Conservation (phyloP, 2,329 filamentous ascomycete genomes). For the Paraconiothyrium sp. region DNA sequence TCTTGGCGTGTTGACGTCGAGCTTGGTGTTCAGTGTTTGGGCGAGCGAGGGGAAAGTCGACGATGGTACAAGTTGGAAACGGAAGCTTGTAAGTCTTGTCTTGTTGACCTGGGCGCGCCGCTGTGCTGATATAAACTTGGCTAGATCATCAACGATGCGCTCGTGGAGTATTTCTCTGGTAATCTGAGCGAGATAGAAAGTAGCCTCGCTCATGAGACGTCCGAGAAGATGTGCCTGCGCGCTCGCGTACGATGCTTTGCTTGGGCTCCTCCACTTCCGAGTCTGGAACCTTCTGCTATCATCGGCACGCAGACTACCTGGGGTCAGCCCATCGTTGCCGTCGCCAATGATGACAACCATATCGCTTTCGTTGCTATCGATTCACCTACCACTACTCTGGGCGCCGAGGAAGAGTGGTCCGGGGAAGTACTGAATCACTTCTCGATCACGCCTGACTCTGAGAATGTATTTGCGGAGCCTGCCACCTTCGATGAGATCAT, state of each 20-base stretch:
- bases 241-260: slow-evolving; percentile 54
- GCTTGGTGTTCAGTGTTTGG: slow-evolving; percentile 66
- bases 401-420: slow-evolving; percentile 36
- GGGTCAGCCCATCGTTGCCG: slow-evolving; percentile 46
- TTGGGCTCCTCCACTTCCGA: slow-evolving; percentile 49
- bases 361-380: slow-evolving; percentile 49
- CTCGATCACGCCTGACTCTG: slow-evolving; percentile 25
- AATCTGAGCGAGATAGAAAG: slow-evolving; percentile 24
- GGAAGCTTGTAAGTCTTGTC: slow-evolving; percentile 47
- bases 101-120: background rate
- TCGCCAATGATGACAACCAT: slow-evolving; percentile 55
- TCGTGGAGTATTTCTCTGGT: slow-evolving; percentile 52
- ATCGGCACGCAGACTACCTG: slow-evolving; percentile 39
- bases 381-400: slow-evolving; percentile 49
- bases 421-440: slow-evolving; percentile 40
- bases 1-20: slow-evolving; percentile 66
- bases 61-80: slow-evolving; percentile 59
- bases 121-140: background rate
- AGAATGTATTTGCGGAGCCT: slow-evolving; percentile 25
- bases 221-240: slow-evolving; percentile 50
- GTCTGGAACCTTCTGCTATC: slow-evolving; percentile 17
- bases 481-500: slow-evolving; percentile 43
- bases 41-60: slow-evolving; percentile 56
- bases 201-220: slow-evolving; percentile 21
- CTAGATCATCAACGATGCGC: slow-evolving; percentile 60